Conservation (phyloP, 805 yeast genomes). For the Kazachstania viticola region DNA sequence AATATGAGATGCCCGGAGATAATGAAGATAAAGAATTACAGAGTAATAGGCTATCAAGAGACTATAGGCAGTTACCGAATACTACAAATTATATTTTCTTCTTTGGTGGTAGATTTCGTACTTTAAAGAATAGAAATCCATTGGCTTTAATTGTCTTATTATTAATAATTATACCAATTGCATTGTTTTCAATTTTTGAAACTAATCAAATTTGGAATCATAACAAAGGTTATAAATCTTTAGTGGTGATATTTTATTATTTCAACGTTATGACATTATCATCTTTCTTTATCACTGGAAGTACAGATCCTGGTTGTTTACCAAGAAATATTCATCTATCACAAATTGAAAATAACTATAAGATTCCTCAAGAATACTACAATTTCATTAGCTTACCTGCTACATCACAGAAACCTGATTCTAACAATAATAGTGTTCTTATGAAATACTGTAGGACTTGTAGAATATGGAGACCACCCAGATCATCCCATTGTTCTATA, state of each 20-base stretch:
- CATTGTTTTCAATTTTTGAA: slow-evolving; percentile 44
- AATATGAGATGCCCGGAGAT: slow-evolving; percentile 4
- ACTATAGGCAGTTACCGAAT: slow-evolving; percentile 14
- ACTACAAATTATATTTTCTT: slow-evolving; percentile 36
- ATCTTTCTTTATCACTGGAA: slow-evolving; percentile 42
- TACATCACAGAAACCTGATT: background rate
- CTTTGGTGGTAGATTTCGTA: slow-evolving; percentile 54
- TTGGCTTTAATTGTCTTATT: slow-evolving; percentile 29
- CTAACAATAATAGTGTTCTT: slow-evolving; percentile 13
- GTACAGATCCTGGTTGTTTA: slow-evolving; percentile 58
- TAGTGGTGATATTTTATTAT: slow-evolving; percentile 46
- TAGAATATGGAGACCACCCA: slow-evolving; percentile 62
- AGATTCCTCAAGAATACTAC: slow-evolving; percentile 48
- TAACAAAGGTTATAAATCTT: slow-evolving; percentile 10
- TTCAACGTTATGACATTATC: slow-evolving; percentile 39
- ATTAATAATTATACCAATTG: slow-evolving; percentile 33
- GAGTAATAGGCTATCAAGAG: too few species aligned
- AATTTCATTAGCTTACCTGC: slow-evolving; percentile 41
- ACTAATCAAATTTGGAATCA: slow-evolving; percentile 20
- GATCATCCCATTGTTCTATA: slow-evolving; percentile 62
- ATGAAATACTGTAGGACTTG: slow-evolving; percentile 58
- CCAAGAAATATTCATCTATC: slow-evolving; percentile 58
- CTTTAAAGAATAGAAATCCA: slow-evolving; percentile 32
- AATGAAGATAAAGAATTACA: too few species aligned
- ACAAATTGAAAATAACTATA: slow-evolving; percentile 11